Evolutionary conservation across 192 early-diverging fungal genomes (phyloP), one percentile per base, ranked within the genome.

Genomic region (Coemansia sp.): DNA sequence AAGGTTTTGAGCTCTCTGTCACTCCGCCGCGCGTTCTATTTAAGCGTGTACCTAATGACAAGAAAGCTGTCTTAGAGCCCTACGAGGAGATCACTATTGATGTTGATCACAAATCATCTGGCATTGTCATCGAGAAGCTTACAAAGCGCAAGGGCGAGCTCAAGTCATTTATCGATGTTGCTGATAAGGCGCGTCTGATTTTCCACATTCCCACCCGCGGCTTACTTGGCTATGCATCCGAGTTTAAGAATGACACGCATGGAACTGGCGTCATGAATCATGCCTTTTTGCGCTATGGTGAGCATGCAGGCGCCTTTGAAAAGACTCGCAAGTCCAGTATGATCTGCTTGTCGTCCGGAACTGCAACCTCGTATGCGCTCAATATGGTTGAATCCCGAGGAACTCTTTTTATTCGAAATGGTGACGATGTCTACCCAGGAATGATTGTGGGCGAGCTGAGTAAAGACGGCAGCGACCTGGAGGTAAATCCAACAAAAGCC

Each of bases 201-300:
- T 92, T 94, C 80, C 85, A 89, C 61, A 87, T 91, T 61, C 92
- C 92, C 1, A 92, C 92, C 1, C 86, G 92, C 33, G 92, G 92
- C 11, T 77, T 94, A 66, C 75, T 94, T 1, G 92, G 92, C 27
- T 94, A 92, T 57, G 84, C 91, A 54, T 88, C 92, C 42, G 92
- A 94, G 78, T 94, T 94, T 75, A 92, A 92, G 79, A 92, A 91
- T 82, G 91, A 92, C 68, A 94, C 92, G 3, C 89, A 88, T 63
- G 92, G 92, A 2, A 87, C 91, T 27, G 92, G 92, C 14, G 87
- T 87, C 20, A 71, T 94, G 82, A 94, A 92, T 83, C 88, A 91
- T 67, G 86, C 90, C 23, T 87, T 94, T 59, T 73, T 87, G 32
- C 87, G 80, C 23, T 94, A 91, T 67, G 88, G 86, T 39, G 85